Conservation (phyloP, 768 basidiomycete species). For the Exsudoporus frostii region DNA sequence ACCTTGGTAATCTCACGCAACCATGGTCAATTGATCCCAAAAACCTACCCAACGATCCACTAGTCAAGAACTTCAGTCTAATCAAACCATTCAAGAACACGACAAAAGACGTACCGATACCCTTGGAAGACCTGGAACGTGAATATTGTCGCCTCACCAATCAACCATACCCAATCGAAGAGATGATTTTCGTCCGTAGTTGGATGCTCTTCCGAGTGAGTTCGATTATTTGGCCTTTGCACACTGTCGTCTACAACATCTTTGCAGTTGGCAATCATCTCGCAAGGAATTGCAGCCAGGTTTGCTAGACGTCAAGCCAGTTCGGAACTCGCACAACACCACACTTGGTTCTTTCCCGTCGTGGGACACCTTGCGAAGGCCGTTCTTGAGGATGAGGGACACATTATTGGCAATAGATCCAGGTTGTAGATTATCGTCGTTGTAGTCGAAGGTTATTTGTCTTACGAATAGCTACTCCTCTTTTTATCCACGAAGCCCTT, state of each 20-base stretch:
- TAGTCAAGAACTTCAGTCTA: slow-evolving; percentile 16
- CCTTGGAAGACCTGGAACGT: slow-evolving; percentile 69
- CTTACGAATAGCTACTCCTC: slow-evolving; percentile 11
- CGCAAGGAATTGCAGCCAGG: slow-evolving; percentile 88
- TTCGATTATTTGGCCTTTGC: background rate
- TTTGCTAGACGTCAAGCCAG: slow-evolving; percentile 84
- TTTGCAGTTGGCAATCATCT: slow-evolving; percentile 68
- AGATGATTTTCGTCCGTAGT: slow-evolving; percentile 78
- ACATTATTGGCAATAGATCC: slow-evolving; percentile 20
- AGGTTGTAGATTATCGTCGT: slow-evolving; percentile 22
- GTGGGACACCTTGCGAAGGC: slow-evolving; percentile 62
- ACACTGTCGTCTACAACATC: slow-evolving; percentile 1
- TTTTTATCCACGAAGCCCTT: slow-evolving; percentile 20
- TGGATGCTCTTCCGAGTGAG: slow-evolving; percentile 83
- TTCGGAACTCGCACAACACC: slow-evolving; percentile 66
- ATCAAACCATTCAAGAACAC: slow-evolving; percentile 66
- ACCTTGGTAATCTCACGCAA: slow-evolving; percentile 86
- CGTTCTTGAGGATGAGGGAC: slow-evolving; percentile 55
- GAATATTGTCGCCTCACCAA: slow-evolving; percentile 72
- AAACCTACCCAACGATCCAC: slow-evolving; percentile 32
- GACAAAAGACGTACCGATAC: slow-evolving; percentile 53
- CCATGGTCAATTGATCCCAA: slow-evolving; percentile 66
- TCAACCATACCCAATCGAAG: slow-evolving; percentile 70
- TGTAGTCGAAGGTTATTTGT: background rate
- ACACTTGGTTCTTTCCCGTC: slow-evolving; percentile 47